A percentile compares a stretch with the other conserved stretches of the same genome.
Conservation (phyloP, 345 rosid species). For the Brassica napus region Da-Ae NC_063448.1:53718501-53719000, state of each 20-base stretch:
- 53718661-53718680: conserved; percentile 63
- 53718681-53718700: conserved; percentile 97
- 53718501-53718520: not conserved
- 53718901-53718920: not conserved
- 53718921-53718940: too few species aligned
- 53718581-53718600: conserved; percentile 20
- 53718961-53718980: conserved; percentile 68
- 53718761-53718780: conserved; percentile 14
- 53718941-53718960: conserved; percentile 56
- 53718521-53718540: not conserved
- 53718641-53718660: not conserved
- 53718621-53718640: conserved; percentile 5
- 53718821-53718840: conserved; percentile 64
- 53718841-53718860: conserved; percentile 61
- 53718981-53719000: conserved; percentile 94
- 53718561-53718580: not conserved
- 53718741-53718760: conserved; percentile 54
- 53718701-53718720: conserved; percentile 97
- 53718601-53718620: not conserved
- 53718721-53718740: conserved; percentile 92
- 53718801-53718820: conserved; percentile 60
- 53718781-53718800: conserved; percentile 3
- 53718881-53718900: conserved; percentile 8
- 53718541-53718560: not conserved
- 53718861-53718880: conserved; percentile 55